Evolutionary conservation across 192 early-diverging fungal genomes (phyloP).

Genomic region (Lobulomyces angularis): DNA sequence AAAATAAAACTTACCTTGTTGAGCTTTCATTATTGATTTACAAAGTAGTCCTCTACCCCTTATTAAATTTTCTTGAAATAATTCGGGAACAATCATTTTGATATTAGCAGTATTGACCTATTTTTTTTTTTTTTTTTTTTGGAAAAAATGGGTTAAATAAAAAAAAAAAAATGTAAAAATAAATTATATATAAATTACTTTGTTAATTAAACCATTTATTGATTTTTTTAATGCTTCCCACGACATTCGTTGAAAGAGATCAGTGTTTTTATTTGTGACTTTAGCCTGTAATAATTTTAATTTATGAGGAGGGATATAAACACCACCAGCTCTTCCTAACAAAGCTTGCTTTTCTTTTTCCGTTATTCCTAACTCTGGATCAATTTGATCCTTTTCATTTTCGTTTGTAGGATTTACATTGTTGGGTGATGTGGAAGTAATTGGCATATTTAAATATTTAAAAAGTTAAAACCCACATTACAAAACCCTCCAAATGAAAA

Average conservation of each 20-base stretch:
- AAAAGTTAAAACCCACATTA: too few species aligned
- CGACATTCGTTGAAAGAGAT: slow-evolving; percentile 72
- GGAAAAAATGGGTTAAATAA: neutral
- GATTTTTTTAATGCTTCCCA: slow-evolving; percentile 93
- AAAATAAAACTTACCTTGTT: too few species aligned
- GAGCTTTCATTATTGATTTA: slow-evolving; percentile 78
- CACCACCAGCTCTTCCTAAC: slow-evolving; percentile 50
- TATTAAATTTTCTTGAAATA: slow-evolving; percentile 83
- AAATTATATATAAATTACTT: slow-evolving; percentile 14
- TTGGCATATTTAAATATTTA: too few species aligned
- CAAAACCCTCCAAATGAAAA: too few species aligned
- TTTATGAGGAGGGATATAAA: slow-evolving; percentile 74
- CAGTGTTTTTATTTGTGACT: slow-evolving; percentile 54
- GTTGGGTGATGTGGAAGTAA: too few species aligned
- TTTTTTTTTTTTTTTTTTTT: slow-evolving; percentile 5
- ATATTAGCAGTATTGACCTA: slow-evolving; percentile 84
- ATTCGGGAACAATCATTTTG: slow-evolving; percentile 74
- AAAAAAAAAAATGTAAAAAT: neutral
- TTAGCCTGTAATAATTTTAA: slow-evolving; percentile 56
- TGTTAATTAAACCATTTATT: slow-evolving; percentile 92
- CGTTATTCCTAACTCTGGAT: too few species aligned
- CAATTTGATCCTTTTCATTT: too few species aligned
- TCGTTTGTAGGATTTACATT: too few species aligned
- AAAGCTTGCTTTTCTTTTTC: too few species aligned
- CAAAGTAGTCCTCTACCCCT: slow-evolving; percentile 81